A percentile compares a stretch with the other conserved stretches of the same genome.
Conservation (phyloP, 768 basidiomycete species). For the Leccinum incarnatum region DNA sequence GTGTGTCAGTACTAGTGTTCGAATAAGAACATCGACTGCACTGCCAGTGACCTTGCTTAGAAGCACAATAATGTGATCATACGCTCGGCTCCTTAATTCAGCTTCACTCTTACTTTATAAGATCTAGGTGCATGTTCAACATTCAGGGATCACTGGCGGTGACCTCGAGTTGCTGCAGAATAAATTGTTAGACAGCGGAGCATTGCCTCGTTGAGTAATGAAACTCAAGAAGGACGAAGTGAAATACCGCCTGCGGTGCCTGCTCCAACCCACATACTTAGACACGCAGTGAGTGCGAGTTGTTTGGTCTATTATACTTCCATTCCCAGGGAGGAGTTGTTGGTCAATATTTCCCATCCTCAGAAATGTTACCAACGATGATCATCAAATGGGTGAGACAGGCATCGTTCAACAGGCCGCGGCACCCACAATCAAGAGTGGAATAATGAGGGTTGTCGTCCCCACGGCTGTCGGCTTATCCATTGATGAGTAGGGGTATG, state of each 20-base stretch:
- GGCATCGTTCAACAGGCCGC: neutral
- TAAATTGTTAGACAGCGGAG: too few species aligned
- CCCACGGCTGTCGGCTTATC: neutral
- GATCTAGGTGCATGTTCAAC: too few species aligned
- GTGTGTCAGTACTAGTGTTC: too few species aligned
- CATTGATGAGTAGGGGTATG: neutral
- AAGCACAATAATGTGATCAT: too few species aligned
- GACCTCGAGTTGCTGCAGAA: neutral
- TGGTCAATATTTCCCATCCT: too few species aligned
- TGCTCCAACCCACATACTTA: neutral
- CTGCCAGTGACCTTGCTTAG: too few species aligned
- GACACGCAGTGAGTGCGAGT: neutral
- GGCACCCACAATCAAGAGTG: neutral
- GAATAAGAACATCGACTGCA: too few species aligned
- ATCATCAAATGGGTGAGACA: too few species aligned
- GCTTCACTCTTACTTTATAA: too few species aligned
- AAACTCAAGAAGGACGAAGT: neutral
- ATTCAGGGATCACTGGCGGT: too few species aligned
- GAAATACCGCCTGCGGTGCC: neutral
- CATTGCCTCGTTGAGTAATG: neutral
- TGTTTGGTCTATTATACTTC: neutral
- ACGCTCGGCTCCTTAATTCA: too few species aligned
- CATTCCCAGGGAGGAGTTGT: neutral
- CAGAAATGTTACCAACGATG: too few species aligned
- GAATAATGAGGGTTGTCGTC: neutral